A percentile compares a stretch with the other conserved stretches of the same genome.
Conservation (phyloP, 805 yeast genomes). For the Pichia deserticola region DNA sequence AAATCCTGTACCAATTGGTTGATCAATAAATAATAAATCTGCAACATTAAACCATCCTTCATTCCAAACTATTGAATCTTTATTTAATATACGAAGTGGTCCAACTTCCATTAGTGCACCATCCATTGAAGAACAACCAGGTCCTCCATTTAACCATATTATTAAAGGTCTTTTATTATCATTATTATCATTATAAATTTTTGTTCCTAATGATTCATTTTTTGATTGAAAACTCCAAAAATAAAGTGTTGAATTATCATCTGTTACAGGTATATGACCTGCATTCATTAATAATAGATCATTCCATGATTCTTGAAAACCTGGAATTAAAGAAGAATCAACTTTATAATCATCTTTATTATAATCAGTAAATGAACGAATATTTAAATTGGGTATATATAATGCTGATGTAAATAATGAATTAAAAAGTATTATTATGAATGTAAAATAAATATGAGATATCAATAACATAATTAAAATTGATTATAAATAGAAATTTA, state of each 20-base stretch:
- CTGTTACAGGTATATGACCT: slow-evolving; percentile 9
- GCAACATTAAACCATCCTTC: slow-evolving; percentile 78
- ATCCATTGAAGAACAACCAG: slow-evolving; percentile 97
- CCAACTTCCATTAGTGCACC: slow-evolving; percentile 93
- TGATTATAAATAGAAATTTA: no score
- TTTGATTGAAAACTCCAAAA: slow-evolving; percentile 61
- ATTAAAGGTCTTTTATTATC: slow-evolving; percentile 39
- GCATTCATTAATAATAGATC: slow-evolving; percentile 9
- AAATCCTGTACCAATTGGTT: slow-evolving; percentile 92
- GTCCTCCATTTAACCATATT: slow-evolving; percentile 96
- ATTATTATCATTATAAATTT: background rate
- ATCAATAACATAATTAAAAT: no score
- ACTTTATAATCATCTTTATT: background rate
- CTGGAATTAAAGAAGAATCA: slow-evolving; percentile 3
- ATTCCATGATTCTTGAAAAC: slow-evolving; percentile 2
- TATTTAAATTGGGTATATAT: background rate
- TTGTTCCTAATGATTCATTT: background rate
- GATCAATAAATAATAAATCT: slow-evolving; percentile 82
- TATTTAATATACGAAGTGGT: slow-evolving; percentile 57
- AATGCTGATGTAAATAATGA: background rate
- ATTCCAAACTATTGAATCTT: slow-evolving; percentile 41
- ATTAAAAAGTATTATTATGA: no score
- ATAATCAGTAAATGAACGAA: background rate
- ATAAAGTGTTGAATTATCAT: slow-evolving; percentile 35
- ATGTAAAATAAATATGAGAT: no score